Evolutionary conservation across 306 rosid genomes (phyloP), one percentile per base, ranked within the genome.

Genomic region (Abrus precatorius): DNA sequence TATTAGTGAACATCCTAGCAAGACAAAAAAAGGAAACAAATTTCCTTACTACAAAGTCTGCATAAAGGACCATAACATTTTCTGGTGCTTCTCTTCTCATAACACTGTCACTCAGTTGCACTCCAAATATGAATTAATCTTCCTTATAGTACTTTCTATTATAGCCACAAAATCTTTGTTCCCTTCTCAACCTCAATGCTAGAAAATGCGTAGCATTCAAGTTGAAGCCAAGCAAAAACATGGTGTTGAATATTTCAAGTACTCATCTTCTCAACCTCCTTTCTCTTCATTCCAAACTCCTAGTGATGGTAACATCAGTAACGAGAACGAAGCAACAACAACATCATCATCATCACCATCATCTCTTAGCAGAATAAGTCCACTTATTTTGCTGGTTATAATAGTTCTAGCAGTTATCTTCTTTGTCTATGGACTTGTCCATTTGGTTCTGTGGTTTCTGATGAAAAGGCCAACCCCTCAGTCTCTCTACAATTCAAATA

Each of bases 371-470:
- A 86, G 67, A 83, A 88, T 94, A 45, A 92, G 91, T 47, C 97
- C 97, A 65, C 45, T 84, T 0, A 75, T 95, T 60, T 79, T 90
- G 40, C 72, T 95, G 13, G 89, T 93, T 14, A 89, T 95, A 77
- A 87, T 93, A 70, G 79, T 89, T 60, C 79, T 93, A 57, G 91
- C 97, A 36, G 83, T 87, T 34, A 73, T 93, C 84, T 90, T 95
- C 86, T 95, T 95, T 84, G 27, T 88, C 45, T 87, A 85, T 60
- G 94, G 97, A 41, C 57, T 89, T 28, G 63, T 89, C 63, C 97
- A 93, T 82, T 14, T 95, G 71, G 77, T 95, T 48, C 70, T 93
- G 2, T 84, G 95, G 88, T 87, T 89, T 44, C 75, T 90, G 9
- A 73, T 85, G n/a, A 90, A 87, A 83, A 69, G 83, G 12, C 76